These are phyloP conservation scores for Candida gorgasii DNA, from an alignment of 805 yeast genomes.

Conservation along the genomic window DNA sequence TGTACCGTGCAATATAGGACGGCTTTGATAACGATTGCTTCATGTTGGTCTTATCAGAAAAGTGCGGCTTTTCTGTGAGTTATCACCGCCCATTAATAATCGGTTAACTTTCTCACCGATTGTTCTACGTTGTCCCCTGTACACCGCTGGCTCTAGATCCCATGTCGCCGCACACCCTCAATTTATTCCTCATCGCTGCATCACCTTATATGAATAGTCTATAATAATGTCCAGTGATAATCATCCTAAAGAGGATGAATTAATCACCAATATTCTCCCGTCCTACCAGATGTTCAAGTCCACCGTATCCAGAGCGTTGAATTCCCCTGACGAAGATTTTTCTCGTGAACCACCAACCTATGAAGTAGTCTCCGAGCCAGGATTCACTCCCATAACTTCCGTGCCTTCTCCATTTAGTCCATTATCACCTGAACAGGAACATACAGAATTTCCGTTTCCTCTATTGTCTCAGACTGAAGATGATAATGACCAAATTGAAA, in stretches of 20 bases:
- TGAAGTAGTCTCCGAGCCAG: conserved; percentile 25
- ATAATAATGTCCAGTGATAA: conserved; percentile 2
- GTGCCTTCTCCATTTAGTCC: conserved; percentile 19
- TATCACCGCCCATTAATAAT: no score
- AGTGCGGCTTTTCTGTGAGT: conserved; percentile 3
- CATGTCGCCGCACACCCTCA: conserved; percentile 2
- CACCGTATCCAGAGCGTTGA: conserved; percentile 38
- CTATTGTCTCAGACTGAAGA: conserved; percentile 6
- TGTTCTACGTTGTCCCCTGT: no score
- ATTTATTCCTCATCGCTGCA: not conserved
- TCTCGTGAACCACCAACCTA: conserved; percentile 42
- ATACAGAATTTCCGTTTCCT: conserved; percentile 21
- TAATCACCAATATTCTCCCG: conserved; percentile 38
- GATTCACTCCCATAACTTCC: conserved; percentile 17
- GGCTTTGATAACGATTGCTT: not conserved
- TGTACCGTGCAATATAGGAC: not conserved
- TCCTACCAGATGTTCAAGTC: conserved; percentile 47
- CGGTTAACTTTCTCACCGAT: no score
- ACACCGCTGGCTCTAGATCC: not conserved
- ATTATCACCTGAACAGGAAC: conserved; percentile 1
- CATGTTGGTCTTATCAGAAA: conserved; percentile 1
- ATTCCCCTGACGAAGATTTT: conserved; percentile 40
- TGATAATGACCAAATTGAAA: conserved; percentile 14
- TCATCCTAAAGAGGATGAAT: conserved; percentile 19
- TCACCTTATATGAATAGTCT: not conserved